These are phyloP conservation scores for Trametes elegans DNA, from an alignment of 768 basidiomycete species.

Conservation along the genomic window DNA sequence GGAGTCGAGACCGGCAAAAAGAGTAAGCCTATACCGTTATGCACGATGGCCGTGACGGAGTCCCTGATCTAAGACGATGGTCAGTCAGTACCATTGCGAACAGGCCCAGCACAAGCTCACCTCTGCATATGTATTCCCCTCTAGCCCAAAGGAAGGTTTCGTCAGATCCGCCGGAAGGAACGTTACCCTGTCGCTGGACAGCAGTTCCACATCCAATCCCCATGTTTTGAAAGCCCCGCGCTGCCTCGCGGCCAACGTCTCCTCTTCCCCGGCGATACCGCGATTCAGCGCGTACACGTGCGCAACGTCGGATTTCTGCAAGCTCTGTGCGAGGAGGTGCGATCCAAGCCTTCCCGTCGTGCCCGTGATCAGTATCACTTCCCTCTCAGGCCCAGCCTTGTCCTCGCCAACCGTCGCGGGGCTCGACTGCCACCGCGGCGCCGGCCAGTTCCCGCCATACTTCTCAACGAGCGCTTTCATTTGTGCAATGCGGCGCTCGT, in stretches of 20 bases:
- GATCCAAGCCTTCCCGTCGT: constrained; percentile 34
- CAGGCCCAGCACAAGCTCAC: neutral
- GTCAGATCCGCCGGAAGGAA: constrained; percentile 17
- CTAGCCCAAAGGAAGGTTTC: constrained; percentile 12
- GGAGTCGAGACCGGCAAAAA: neutral
- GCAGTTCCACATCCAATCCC: constrained; percentile 11
- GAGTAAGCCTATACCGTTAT: constrained; percentile 29
- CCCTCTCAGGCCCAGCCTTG: neutral
- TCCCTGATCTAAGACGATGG: neutral
- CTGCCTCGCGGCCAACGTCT: constrained; percentile 11
- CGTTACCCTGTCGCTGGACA: constrained; percentile 1
- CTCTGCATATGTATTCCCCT: constrained; percentile 11
- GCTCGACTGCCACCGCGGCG: constrained; percentile 3
- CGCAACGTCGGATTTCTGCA: constrained; percentile 15
- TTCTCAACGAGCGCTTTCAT: constrained; percentile 42
- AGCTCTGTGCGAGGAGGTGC: constrained; percentile 26
- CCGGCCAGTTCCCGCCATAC: constrained; percentile 27
- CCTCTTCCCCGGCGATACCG: neutral
- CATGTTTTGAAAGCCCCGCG: constrained; percentile 14
- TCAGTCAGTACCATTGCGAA: neutral
- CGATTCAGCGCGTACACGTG: constrained; percentile 29
- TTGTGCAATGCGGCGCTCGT: constrained; percentile 13
- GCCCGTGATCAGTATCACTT: constrained; percentile 33
- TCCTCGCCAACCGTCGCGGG: neutral
- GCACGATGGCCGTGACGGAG: constrained; percentile 36